Evolutionary conservation across 2,329 filamentous ascomycete species (phyloP).

Genomic region (Fusarium incarnatum): DNA sequence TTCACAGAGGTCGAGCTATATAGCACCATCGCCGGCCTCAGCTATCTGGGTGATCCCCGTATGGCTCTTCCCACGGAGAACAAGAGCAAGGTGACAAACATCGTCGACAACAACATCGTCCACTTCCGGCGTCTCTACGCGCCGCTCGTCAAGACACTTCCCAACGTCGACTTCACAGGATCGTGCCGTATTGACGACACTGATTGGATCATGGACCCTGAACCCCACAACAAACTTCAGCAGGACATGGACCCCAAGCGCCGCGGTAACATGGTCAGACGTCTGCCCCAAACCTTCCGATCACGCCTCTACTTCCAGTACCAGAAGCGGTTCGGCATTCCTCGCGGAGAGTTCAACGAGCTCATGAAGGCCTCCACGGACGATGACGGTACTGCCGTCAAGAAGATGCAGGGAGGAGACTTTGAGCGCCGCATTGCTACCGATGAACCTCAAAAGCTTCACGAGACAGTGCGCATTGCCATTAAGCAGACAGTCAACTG

Average conservation of each 20-base stretch:
- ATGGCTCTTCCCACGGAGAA: conserved; percentile 94
- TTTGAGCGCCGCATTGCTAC: conserved; percentile 88
- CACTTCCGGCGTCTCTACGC: conserved; percentile 94
- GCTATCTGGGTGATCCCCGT: conserved; percentile 95
- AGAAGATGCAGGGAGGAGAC: conserved; percentile 79
- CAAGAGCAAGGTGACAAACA: conserved; percentile 91
- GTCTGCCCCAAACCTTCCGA: conserved; percentile 87
- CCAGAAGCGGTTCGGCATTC: conserved; percentile 89
- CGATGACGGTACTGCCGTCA: conserved; percentile 75
- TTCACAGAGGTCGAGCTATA: conserved; percentile 93
- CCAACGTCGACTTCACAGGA: conserved; percentile 84
- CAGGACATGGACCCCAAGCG: conserved; percentile 95
- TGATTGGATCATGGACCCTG: conserved; percentile 56
- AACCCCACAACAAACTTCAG: conserved; percentile 73
- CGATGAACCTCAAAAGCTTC: conserved; percentile 74
- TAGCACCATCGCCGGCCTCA: conserved; percentile 89
- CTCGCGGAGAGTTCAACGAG: conserved; percentile 81
- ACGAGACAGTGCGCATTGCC: conserved; percentile 75
- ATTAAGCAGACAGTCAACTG: conserved; percentile 91
- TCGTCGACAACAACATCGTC: conserved; percentile 88
- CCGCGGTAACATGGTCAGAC: conserved; percentile 95
- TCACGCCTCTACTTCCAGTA: conserved; percentile 94
- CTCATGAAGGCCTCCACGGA: conserved; percentile 85
- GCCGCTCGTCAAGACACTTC: conserved; percentile 87
- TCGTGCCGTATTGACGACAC: conserved; percentile 56